Evolutionary conservation across 2,329 filamentous ascomycete genomes (phyloP), one percentile per base, ranked within the genome.

Genomic region (Neofusicoccum umdonicola): DNA sequence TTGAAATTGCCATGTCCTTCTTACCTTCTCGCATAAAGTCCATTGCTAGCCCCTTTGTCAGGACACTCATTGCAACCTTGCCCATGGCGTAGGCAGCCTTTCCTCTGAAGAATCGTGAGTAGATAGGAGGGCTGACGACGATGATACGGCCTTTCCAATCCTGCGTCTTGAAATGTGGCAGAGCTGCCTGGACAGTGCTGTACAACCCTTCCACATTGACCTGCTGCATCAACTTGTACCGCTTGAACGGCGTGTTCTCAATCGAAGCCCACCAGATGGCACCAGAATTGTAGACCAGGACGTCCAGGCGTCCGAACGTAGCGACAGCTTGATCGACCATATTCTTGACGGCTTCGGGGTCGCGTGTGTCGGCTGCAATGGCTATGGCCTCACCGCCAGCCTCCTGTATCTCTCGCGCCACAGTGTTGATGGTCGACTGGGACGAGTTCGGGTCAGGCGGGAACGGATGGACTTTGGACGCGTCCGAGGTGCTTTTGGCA

Each of bases 201-300:
- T 96, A 96, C 0, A 96, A 80, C 0, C 92, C 92, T 70, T 91
- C 68, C 90, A 76, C 67, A 41, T 80, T 79, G 65, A 82, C 82
- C 37, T 78, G 73, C 68, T 82, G 81, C 76, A 82, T 78, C 1
- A 81, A 84, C 74, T 88, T 87, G 78, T 92, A 94, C n/a, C 90
- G 84, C 76, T 89, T 90, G 68, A 90, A 80, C 0, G 90, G 88
- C 0, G 91, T 94, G 52, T 88, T 85, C 60, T 88, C 84, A 0
- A 96, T 87, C 1, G 89, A 84, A 0, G 89, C 85, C 91, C 91
- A 94, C 88, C 89, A 95, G 69, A 96, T 93, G 2, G 92, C 92
- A 45, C 92, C 92, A 0, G 89, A 88, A 74, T 95, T 96, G 81
- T 96, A 96, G 56, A 95, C 76, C 2, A 96, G 78, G 0, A 90